phyloP scores from a whole-genome alignment of 2,329 filamentous ascomycete genomes.

The Eurotiales sp. region DNA sequence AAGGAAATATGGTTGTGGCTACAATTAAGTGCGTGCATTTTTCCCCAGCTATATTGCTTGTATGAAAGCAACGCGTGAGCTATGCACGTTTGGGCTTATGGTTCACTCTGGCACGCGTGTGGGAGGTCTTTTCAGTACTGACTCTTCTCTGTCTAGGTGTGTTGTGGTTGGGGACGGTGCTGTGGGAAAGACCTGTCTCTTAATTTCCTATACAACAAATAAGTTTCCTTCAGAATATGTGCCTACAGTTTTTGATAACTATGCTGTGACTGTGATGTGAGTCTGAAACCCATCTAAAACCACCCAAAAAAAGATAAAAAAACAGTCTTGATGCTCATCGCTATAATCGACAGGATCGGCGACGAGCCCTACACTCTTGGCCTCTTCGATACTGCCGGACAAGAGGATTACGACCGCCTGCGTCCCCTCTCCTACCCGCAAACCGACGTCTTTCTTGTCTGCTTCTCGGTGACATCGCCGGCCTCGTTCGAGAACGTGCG shows the following conservation, averaged over 20 bases:
- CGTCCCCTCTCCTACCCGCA: conserved; percentile 96
- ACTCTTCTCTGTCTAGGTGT: conserved; percentile 59
- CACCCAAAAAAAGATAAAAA: no score
- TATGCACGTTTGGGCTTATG: not conserved
- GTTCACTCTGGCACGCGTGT: no score
- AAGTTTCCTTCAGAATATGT: conserved; percentile 99
- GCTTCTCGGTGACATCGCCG: conserved; percentile 96
- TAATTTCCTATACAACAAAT: conserved; percentile 99
- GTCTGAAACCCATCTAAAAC: conserved; percentile 41
- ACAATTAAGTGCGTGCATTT: conserved; percentile 57
- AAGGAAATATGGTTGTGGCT: conserved; percentile 53
- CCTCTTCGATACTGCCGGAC: conserved; percentile 96
- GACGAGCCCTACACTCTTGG: conserved; percentile 97
- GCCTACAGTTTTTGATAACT: conserved; percentile 98
- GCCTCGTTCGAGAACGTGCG: conserved; percentile 98
- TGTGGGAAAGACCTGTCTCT: conserved; percentile 96
- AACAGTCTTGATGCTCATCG: no score
- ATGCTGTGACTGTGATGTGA: conserved; percentile 99
- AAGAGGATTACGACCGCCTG: conserved; percentile 98
- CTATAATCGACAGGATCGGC: conserved; percentile 76
- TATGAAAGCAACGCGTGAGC: not conserved
- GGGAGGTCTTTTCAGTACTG: not conserved
- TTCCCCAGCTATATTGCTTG: conserved; percentile 3
- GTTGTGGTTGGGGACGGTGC: conserved; percentile 99
- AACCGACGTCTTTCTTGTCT: conserved; percentile 97